Percentiles rank a stretch among this genome's conserved stretches.
phyloP scores from a whole-genome alignment of 2,329 filamentous ascomycete genomes.

The Arthrobotrys conoides region DNA sequence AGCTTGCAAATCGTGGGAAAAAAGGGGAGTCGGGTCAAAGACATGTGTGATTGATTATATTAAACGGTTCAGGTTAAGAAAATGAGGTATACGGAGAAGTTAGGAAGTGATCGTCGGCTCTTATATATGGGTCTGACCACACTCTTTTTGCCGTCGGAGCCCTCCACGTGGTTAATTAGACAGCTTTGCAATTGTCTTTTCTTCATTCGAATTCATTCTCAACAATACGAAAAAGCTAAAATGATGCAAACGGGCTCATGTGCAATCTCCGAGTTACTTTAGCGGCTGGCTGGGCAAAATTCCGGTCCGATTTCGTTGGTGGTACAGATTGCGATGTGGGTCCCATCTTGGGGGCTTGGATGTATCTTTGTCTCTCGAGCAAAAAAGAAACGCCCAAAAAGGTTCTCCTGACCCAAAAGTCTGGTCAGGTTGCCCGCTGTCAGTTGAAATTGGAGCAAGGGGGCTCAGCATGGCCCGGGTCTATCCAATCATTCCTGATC shows the following conservation, averaged over 20 bases:
- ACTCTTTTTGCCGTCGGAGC: slow-evolving; percentile 18
- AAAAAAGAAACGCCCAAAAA: slow-evolving; percentile 11
- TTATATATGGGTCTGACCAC: slow-evolving; percentile 38
- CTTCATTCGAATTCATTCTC: no score
- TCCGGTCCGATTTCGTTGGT: slow-evolving; percentile 27
- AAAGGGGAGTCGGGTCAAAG: slow-evolving; percentile 43
- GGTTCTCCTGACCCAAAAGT: slow-evolving; percentile 59
- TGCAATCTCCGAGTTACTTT: slow-evolving; percentile 47
- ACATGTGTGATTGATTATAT: background rate
- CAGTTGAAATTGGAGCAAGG: slow-evolving; percentile 53
- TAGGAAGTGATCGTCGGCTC: slow-evolving; percentile 48
- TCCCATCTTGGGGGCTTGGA: slow-evolving; percentile 25
- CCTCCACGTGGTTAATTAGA: slow-evolving; percentile 51
- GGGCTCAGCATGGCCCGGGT: slow-evolving; percentile 15
- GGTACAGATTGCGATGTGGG: slow-evolving; percentile 34
- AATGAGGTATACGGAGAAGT: slow-evolving; percentile 29
- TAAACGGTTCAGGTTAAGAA: slow-evolving; percentile 26
- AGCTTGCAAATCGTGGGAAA: slow-evolving; percentile 19
- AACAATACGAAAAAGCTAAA: slow-evolving; percentile 27
- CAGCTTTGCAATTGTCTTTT: slow-evolving; percentile 14
- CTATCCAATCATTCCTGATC: slow-evolving; percentile 23
- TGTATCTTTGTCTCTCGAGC: slow-evolving; percentile 32
- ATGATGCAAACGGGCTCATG: slow-evolving; percentile 48
- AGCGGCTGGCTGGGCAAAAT: slow-evolving; percentile 19
- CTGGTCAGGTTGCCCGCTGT: slow-evolving; percentile 60